Evolutionary conservation across 2,329 filamentous ascomycete species (phyloP).

Genomic region (Endocalyx cinctus): DNA sequence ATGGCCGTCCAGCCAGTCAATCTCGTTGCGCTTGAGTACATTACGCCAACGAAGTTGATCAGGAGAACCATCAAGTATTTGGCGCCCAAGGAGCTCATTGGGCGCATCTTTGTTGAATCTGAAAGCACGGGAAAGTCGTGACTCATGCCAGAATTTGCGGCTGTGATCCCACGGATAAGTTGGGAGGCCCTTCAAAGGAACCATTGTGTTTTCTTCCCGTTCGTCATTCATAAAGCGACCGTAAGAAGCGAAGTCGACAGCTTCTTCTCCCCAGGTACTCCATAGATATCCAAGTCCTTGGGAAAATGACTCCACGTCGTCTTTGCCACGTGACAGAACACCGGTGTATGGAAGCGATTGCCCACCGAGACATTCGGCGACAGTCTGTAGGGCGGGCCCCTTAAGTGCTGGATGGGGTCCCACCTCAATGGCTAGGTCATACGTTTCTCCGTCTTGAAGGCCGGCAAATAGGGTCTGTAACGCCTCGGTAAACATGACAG

Average conservation of each 20-base stretch:
- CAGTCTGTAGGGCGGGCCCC: conserved; percentile 1
- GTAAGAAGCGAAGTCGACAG: not conserved
- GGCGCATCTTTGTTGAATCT: not conserved
- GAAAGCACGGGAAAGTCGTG: conserved; percentile 4
- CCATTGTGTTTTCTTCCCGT: too few relatives aligned
- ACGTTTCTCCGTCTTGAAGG: not conserved
- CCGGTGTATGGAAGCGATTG: conserved; percentile 4
- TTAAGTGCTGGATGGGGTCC: conserved; percentile 7
- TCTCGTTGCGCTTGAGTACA: conserved; percentile 5
- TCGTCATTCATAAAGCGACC: not conserved
- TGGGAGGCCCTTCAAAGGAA: conserved; percentile 6
- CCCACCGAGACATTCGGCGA: conserved; percentile 1
- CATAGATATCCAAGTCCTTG: not conserved
- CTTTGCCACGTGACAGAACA: not conserved
- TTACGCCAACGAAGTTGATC: conserved; percentile 10
- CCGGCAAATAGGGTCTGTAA: too few relatives aligned
- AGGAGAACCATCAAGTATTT: conserved; percentile 5
- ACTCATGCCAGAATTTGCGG: conserved; percentile 12
- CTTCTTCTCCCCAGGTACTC: not conserved
- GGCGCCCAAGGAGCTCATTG: conserved; percentile 8
- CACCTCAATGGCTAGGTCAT: conserved; percentile 4
- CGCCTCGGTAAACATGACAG: conserved; percentile 6
- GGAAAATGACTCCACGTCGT: not conserved
- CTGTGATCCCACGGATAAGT: conserved; percentile 13
- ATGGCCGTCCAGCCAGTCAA: conserved; percentile 11